Evolutionary conservation across 768 basidiomycete genomes (phyloP), one percentile per base, ranked within the genome.

Genomic region (Terana coerulea): DNA sequence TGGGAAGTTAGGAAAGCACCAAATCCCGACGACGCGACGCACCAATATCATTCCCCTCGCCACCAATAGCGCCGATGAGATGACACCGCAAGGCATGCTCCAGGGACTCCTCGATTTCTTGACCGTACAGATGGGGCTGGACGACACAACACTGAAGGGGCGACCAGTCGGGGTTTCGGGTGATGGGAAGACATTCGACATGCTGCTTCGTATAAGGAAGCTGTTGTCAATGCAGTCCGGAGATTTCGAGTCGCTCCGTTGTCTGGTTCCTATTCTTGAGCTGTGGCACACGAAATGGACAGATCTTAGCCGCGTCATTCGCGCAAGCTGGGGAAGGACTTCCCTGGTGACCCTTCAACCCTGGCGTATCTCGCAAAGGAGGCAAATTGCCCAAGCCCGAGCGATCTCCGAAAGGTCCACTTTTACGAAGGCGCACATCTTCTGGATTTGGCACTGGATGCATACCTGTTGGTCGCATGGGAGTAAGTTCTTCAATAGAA

Each of bases 211-310:
- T 22, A 15, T 53, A 5, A 49, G 47, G 36, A 44, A 49, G 26
- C 42, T 42, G 12, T 30, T 60, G 29, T 33, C 24, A 12, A 4
- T 15, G 1, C 48, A 43, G 15, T 51, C 26, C 47, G 57, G 48
- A 21, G 52, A 59, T 12, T 64, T 64, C 34, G 30, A 63, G 4
- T 59, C 57, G 4, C 56, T 65, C 12, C 48, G 57, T 10, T 60
- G 57, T 43, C 19, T 67, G 2, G 24, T 58, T 15, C 61, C 64
- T 6, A 30, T 66, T 3, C 64, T 68, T 2, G 60, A 68, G 49
- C 44, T 68, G 0, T 69, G 68, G 67, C 68, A 69, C 40, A 64
- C 66, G 1, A 61, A 64, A 51, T 69, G 66, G 68, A 68, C 67
- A 3, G 66, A 68, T 41, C 44, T 66, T 4, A 59, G 64, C 44